Evolutionary conservation across 257 asterid genomes (phyloP), one percentile per base, ranked within the genome.

Genomic region (Fraxinus anomala): DNA sequence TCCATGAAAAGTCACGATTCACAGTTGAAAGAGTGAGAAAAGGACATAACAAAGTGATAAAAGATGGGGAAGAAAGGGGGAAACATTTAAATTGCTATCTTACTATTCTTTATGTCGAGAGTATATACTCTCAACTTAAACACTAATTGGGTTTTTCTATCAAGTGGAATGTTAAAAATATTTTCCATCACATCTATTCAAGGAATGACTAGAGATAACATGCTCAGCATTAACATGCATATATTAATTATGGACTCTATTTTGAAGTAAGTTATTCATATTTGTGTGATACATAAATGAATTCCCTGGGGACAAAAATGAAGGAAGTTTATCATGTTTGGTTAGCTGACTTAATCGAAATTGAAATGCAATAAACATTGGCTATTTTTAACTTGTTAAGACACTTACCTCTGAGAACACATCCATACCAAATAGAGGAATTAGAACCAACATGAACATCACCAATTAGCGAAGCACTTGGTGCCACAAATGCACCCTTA

Each of bases 341-440:
- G 33, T 65, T 49, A 3, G 33, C 42, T 23, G 34, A 47, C 59
- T 4, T 16, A 42, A 42, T 47, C 8, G 2, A 47, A 14, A 47
- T 47, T 47, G 21, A 47, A 47, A 47, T 47, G 34, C 70, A 70
- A 59, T 49, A 61, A 51, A 72, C 42, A 37, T 21, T 54, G 82
- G 73, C 76, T 63, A 77, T 3, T 76, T 51, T 75, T 37, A 40
- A 77, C 70, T 77, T 47, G 61, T 49, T 17, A 37, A 78, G 68
- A 34, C 68, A 39, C 90, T 49, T 84, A 94, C 98, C 98, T 88
- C 98, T 89, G 47, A 94, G 88, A 76, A 92, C 96, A 77, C 98
- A 94, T 72, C 98, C 98, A 74, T 94, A 94, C 97, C 98, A 94
- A 80, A 94, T 88, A 76, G 98, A 94, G 71, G 98, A 90, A 81